These are phyloP conservation scores for Nigrospora osmanthi DNA, from an alignment of 2,329 filamentous ascomycete genomes.

Conservation along the genomic window DNA sequence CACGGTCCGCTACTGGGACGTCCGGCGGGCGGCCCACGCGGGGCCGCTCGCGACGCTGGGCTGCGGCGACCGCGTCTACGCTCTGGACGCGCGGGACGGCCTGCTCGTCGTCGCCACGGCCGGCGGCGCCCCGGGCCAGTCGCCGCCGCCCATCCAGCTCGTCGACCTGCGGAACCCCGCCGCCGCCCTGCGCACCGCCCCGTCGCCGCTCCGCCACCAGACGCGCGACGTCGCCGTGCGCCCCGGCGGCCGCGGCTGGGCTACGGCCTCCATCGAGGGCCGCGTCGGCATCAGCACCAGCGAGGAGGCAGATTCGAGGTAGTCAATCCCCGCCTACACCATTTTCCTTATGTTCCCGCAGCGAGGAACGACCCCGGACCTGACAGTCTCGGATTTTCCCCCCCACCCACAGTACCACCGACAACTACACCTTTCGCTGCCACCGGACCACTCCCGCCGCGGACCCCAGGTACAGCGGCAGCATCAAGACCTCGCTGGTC, in stretches of 20 bases:
- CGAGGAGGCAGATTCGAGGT: slow-evolving; percentile 13
- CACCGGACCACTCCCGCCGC: slow-evolving; percentile 15
- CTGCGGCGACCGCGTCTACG: slow-evolving; percentile 40
- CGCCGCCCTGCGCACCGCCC: slow-evolving; percentile 6
- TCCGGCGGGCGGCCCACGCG: slow-evolving; percentile 30
- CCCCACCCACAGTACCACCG: slow-evolving; percentile 4
- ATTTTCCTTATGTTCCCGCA: neutral
- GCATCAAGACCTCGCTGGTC: slow-evolving; percentile 13
- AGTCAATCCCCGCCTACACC: neutral
- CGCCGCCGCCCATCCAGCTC: slow-evolving; percentile 15
- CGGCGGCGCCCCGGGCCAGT: slow-evolving; percentile 7
- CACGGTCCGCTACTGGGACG: slow-evolving; percentile 49
- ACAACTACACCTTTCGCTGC: slow-evolving; percentile 22
- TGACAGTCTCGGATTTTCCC: neutral
- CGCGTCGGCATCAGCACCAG: slow-evolving; percentile 13
- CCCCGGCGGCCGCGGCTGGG: slow-evolving; percentile 20
- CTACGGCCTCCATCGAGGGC: slow-evolving; percentile 20
- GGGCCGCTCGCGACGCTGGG: slow-evolving; percentile 29
- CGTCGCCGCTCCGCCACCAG: slow-evolving; percentile 19
- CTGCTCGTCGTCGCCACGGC: slow-evolving; percentile 23
- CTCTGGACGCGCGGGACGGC: slow-evolving; percentile 21
- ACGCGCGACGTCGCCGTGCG: slow-evolving; percentile 16
- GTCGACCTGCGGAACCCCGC: slow-evolving; percentile 20
- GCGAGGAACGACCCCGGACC: no score
- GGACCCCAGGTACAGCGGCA: neutral